Evolutionary conservation across 2,329 filamentous ascomycete genomes (phyloP).

Genomic region (Phyllosticta citriasiana): DNA sequence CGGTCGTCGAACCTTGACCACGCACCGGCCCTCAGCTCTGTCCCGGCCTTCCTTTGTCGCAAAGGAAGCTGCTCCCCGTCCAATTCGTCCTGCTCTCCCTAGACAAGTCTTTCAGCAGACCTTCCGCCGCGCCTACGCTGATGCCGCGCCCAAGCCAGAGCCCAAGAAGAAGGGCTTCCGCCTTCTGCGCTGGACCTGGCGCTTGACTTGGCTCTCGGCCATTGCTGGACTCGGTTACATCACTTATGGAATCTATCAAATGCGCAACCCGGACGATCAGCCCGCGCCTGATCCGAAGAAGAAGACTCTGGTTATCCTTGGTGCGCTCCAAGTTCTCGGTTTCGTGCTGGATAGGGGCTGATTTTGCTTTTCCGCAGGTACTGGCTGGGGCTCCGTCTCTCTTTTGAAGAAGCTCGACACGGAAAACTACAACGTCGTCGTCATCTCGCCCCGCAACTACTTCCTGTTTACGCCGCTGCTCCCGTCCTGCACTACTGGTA

Average conservation of each 20-base stretch:
- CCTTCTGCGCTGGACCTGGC: slow-evolving; percentile 71
- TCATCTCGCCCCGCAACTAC: slow-evolving; percentile 97
- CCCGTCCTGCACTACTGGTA: slow-evolving; percentile 92
- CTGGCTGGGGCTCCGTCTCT: slow-evolving; percentile 92
- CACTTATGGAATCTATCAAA: slow-evolving; percentile 71
- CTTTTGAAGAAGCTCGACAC: slow-evolving; percentile 98
- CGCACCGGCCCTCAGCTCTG: slow-evolving; percentile 21
- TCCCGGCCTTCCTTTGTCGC: slow-evolving; percentile 21
- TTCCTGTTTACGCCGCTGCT: slow-evolving; percentile 98
- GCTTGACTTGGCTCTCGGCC: slow-evolving; percentile 66
- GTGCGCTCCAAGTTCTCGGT: slow-evolving; percentile 41
- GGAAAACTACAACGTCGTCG: slow-evolving; percentile 97
- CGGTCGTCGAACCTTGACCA: slow-evolving; percentile 26
- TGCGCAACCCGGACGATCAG: slow-evolving; percentile 75
- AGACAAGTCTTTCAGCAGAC: slow-evolving; percentile 18
- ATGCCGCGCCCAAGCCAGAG: slow-evolving; percentile 17
- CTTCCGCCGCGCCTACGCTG: slow-evolving; percentile 25
- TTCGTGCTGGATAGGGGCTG: slow-evolving; percentile 12
- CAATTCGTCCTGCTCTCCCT: neutral
- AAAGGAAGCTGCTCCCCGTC: slow-evolving; percentile 9
- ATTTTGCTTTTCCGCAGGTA: slow-evolving; percentile 49
- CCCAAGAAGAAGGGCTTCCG: slow-evolving; percentile 50
- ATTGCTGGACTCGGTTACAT: slow-evolving; percentile 61
- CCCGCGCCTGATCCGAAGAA: slow-evolving; percentile 69
- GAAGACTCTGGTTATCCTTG: slow-evolving; percentile 94